phyloP scores from a whole-genome alignment of 2,329 filamentous ascomycete species.

The Proliferodiscus dingleyae region DNA sequence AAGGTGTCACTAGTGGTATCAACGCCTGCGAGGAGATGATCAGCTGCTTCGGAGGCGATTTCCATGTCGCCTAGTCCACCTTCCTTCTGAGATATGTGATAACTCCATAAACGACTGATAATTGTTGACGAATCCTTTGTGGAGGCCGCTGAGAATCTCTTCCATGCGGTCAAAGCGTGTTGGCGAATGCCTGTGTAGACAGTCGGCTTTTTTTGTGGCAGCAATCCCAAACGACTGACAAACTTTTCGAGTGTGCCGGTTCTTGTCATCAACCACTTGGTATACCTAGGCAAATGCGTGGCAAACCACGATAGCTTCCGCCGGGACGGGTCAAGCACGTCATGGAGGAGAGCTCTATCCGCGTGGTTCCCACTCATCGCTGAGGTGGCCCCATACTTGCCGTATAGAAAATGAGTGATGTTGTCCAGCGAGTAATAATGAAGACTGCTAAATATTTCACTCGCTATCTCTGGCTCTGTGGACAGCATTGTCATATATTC shows the following conservation, averaged over 20 bases:
- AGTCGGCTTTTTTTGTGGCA: constrained; percentile 46
- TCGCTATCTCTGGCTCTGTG: constrained; percentile 28
- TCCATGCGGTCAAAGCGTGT: constrained; percentile 34
- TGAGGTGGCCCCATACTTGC: constrained; percentile 38
- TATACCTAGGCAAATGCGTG: constrained; percentile 41
- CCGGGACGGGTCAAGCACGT: constrained; percentile 44
- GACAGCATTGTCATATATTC: constrained; percentile 39
- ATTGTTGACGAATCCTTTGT: constrained; percentile 28
- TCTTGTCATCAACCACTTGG: constrained; percentile 44
- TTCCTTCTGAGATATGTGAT: constrained; percentile 27
- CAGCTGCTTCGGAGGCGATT: constrained; percentile 48
- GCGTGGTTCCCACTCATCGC: constrained; percentile 35
- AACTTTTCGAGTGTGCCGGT: constrained; percentile 35
- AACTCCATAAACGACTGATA: constrained; percentile 35
- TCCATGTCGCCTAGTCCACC: constrained; percentile 37
- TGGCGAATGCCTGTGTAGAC: constrained; percentile 47
- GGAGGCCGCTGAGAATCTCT: constrained; percentile 12
- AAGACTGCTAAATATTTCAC: constrained; percentile 44
- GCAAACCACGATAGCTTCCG: constrained; percentile 45
- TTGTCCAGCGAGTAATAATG: constrained; percentile 50
- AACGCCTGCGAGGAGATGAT: constrained; percentile 49
- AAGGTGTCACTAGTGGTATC: constrained; percentile 49
- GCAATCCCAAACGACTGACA: constrained; percentile 30
- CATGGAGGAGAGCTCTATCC: constrained; percentile 40
- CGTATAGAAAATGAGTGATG: constrained; percentile 49